phyloP scores from a whole-genome alignment of 2,329 filamentous ascomycete genomes.

The Ophiosphaerella narmari region DNA sequence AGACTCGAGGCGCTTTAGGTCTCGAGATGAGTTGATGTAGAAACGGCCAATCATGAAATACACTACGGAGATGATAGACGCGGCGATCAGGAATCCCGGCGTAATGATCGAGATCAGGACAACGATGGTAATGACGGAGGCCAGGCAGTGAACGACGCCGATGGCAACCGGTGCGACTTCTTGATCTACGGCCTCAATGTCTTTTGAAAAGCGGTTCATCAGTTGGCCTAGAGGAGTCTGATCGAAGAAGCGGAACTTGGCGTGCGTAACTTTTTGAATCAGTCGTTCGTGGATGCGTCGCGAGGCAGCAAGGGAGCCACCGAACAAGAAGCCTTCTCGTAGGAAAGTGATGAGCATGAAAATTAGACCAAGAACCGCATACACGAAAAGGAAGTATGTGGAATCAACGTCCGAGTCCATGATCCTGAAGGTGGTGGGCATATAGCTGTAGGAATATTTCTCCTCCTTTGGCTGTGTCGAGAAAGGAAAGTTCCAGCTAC shows the following conservation, averaged over 20 bases:
- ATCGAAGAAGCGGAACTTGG: slow-evolving; percentile 97
- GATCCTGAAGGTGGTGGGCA: slow-evolving; percentile 47
- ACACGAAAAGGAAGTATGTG: slow-evolving; percentile 80
- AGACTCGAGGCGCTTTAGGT: slow-evolving; percentile 92
- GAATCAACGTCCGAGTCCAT: slow-evolving; percentile 69
- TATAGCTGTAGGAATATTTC: slow-evolving; percentile 43
- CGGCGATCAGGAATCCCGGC: slow-evolving; percentile 86
- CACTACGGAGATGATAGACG: slow-evolving; percentile 78
- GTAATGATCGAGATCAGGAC: slow-evolving; percentile 86
- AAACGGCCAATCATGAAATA: slow-evolving; percentile 85
- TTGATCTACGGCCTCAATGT: slow-evolving; percentile 92
- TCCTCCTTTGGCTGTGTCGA: slow-evolving; percentile 27
- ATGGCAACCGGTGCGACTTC: slow-evolving; percentile 94
- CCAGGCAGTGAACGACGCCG: slow-evolving; percentile 68
- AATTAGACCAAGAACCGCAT: slow-evolving; percentile 76
- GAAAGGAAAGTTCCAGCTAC: slow-evolving; percentile 52
- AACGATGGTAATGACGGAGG: slow-evolving; percentile 80
- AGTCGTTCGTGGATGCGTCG: slow-evolving; percentile 79
- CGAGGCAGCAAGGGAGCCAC: slow-evolving; percentile 87
- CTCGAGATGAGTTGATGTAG: slow-evolving; percentile 90
- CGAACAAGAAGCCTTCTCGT: slow-evolving; percentile 88
- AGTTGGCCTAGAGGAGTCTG: slow-evolving; percentile 92
- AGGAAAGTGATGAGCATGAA: slow-evolving; percentile 82
- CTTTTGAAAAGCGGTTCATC: slow-evolving; percentile 99
- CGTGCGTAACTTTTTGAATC: slow-evolving; percentile 78